These are phyloP conservation scores for Rhynchosporium secalis DNA, from an alignment of 2,329 filamentous ascomycete genomes.

Conservation along the genomic window DNA sequence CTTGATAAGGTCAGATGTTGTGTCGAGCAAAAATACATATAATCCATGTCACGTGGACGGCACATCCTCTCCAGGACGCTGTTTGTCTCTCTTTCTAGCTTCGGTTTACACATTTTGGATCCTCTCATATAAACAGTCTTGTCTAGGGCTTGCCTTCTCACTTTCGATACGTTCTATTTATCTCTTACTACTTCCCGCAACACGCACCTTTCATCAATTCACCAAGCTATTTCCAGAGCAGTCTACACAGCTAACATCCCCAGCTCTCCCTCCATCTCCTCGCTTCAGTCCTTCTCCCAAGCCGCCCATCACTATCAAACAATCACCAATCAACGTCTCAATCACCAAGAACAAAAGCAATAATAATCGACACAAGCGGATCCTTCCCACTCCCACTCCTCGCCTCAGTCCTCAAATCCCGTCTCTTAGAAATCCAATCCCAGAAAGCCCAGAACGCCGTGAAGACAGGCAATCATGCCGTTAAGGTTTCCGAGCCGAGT, in stretches of 20 bases:
- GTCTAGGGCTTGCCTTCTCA: neutral
- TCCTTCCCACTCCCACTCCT: conserved; percentile 36
- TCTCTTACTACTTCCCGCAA: neutral
- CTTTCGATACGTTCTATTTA: neutral
- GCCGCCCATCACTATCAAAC: conserved; percentile 4
- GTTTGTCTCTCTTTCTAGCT: neutral
- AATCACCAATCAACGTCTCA: neutral
- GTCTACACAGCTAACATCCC: conserved; percentile 2
- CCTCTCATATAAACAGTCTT: neutral
- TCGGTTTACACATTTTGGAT: neutral
- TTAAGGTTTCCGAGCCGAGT: neutral
- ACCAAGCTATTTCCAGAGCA: too few relatives aligned
- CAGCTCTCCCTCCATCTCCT: conserved; percentile 37
- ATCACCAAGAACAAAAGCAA: conserved; percentile 27
- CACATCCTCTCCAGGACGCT: neutral
- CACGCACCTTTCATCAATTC: neutral
- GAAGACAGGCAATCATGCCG: conserved; percentile 16
- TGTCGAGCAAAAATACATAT: too few relatives aligned
- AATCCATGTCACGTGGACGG: neutral
- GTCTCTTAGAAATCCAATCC: conserved; percentile 19
- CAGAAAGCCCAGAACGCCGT: conserved; percentile 2
- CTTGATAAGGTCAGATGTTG: neutral
- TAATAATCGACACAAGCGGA: conserved; percentile 38
- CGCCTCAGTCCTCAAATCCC: conserved; percentile 32
- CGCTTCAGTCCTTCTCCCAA: conserved; percentile 28